Percentiles rank a stretch among this genome's conserved stretches.
phyloP scores from a whole-genome alignment of 768 basidiomycete species.

The Collybia sp. region DNA sequence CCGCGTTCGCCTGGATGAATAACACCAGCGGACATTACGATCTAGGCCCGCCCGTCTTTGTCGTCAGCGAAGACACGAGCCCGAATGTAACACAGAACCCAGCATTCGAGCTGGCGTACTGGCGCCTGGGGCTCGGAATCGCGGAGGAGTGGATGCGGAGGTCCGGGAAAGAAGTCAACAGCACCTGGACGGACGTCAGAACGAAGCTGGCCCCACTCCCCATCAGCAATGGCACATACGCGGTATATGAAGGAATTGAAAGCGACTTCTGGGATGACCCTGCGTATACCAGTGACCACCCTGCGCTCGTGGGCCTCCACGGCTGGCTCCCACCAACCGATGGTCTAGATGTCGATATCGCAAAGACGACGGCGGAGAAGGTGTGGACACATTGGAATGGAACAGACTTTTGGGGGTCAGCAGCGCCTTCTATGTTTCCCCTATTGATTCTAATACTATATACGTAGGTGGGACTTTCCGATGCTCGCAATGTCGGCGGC shows the following conservation, averaged over 20 bases:
- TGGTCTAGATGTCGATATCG: constrained; percentile 40
- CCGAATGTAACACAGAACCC: constrained; percentile 52
- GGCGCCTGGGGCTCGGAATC: constrained; percentile 44
- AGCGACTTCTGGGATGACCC: constrained; percentile 47
- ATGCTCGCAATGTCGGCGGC: constrained; percentile 63
- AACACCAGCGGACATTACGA: constrained; percentile 42
- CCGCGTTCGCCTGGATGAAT: constrained; percentile 50
- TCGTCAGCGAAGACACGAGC: constrained; percentile 51
- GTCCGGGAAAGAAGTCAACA: constrained; percentile 35
- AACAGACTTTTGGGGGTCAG: constrained; percentile 50
- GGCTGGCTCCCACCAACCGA: constrained; percentile 54
- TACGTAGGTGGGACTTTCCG: constrained; percentile 55
- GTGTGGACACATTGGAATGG: constrained; percentile 53
- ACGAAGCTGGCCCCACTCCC: constrained; percentile 47
- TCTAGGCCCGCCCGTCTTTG: constrained; percentile 55
- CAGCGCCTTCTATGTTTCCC: background rate
- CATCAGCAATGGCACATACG: constrained; percentile 44
- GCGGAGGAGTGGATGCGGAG: constrained; percentile 45
- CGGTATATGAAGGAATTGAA: constrained; percentile 52
- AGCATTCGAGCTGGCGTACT: constrained; percentile 56
- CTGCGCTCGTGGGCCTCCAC: constrained; percentile 48
- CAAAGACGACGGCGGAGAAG: constrained; percentile 46
- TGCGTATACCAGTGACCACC: constrained; percentile 52
- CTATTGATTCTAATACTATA: background rate
- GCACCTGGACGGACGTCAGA: constrained; percentile 38